A percentile compares a stretch with the other conserved stretches of the same genome.
These are phyloP conservation scores for Fusarium transvaalense DNA, from an alignment of 2,329 filamentous ascomycete species.

Conservation along the genomic window DNA sequence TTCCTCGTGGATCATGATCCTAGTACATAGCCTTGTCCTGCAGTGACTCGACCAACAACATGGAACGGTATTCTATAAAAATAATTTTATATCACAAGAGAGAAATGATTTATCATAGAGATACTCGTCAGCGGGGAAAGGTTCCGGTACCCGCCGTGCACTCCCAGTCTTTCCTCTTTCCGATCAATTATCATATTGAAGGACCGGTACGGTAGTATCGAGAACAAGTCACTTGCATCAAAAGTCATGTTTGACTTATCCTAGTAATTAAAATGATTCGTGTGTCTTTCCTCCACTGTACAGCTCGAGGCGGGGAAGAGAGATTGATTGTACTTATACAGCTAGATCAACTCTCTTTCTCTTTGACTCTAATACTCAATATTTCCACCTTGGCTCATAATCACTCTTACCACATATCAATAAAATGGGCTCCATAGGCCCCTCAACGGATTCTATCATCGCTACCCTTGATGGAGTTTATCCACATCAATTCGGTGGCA, in stretches of 20 bases:
- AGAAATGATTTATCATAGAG: background rate
- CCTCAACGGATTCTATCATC: slow-evolving; percentile 15
- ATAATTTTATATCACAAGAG: background rate
- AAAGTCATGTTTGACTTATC: background rate
- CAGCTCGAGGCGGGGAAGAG: background rate
- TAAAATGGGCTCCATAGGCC: background rate
- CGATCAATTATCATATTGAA: background rate
- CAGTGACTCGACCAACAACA: background rate
- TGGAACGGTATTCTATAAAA: background rate
- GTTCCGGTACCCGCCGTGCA: background rate
- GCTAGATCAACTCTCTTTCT: no score
- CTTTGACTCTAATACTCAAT: no score
- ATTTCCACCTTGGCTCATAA: no score
- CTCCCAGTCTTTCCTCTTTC: background rate
- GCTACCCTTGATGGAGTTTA: slow-evolving; percentile 17
- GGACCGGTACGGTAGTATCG: no score
- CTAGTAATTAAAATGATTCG: background rate
- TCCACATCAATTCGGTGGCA: background rate
- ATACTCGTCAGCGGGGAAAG: background rate
- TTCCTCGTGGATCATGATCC: background rate
- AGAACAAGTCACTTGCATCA: no score
- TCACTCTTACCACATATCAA: background rate
- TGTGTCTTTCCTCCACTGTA: background rate
- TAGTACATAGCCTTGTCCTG: background rate
- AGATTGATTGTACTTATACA: background rate